Base-by-base conservation (phyloP, 257 asterid genomes). In the Nicotiana attenuata region DNA sequence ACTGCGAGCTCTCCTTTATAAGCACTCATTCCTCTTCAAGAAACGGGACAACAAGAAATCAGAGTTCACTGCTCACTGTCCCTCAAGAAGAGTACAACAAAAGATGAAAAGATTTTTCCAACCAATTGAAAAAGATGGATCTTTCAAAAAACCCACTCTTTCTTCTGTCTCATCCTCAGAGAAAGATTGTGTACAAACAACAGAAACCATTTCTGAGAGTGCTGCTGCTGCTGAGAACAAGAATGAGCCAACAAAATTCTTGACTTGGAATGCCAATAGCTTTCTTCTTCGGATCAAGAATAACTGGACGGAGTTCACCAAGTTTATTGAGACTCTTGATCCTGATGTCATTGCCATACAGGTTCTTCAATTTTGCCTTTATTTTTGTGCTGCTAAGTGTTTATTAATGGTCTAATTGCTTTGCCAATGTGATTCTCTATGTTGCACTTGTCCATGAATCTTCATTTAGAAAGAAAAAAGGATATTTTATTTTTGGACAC, bases 261-360 rank as follows among this genome's bases (percentile, higher is more conserved):
- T 95, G 90, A 91, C 99, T 22, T 95, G 98, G 99, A 95, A 95
- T 65, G 99, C 99, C 6, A 93, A 95, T 76, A 92, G 99, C 78
- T 84, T 95, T 83, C 93, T 95, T 71, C 89, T 93, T 2, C 85
- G 98, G 77, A 86, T 93, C 63, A 95, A 95, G 88, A 92, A 93
- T 87, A 81, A 92, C 75, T 92, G 94, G 96, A 28, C 90, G 9
- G 99, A 95, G 82, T 87, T 95, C 86, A 88, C 90, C 55, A 88
- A 90, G 81, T 93, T 95, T 53, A 85, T 95, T 1, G 88, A 91
- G 85, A 88, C 61, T 83, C 80, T 92, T 76, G 97, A 93, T 86
- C 97, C 99, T 63, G 98, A 95, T 83, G 97, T 93, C 84, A 91
- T 95, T 87, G 96, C 98, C 61, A 83, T 95, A 80, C 99, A 95